Conservation (phyloP, 2,329 filamentous ascomycete genomes). For the Ophiocordyceps camponoti-leonardi region DNA sequence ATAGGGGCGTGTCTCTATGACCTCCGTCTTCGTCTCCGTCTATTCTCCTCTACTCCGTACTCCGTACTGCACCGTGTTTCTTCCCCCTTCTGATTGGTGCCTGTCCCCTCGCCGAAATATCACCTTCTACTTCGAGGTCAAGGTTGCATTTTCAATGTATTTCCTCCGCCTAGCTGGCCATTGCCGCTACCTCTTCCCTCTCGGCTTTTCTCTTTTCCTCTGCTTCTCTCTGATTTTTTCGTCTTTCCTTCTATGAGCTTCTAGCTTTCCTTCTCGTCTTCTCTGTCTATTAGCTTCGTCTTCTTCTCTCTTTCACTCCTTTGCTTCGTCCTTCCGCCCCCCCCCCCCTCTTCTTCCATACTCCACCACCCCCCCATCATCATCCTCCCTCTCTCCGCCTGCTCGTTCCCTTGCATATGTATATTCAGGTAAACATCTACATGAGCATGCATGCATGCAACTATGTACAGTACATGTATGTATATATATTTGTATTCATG, state of each 20-base stretch:
- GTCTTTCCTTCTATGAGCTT: background rate
- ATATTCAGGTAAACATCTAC: background rate
- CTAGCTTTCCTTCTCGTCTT: background rate
- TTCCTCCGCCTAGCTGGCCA: slow-evolving; percentile 3
- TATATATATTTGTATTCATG: background rate
- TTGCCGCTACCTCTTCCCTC: background rate
- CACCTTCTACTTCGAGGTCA: slow-evolving; percentile 20
- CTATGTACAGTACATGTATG: too few relatives aligned
- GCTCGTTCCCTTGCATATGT: background rate
- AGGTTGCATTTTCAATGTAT: slow-evolving; percentile 16
- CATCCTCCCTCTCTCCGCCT: background rate
- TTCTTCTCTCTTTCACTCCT: background rate
- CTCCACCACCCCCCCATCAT: background rate
- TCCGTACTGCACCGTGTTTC: too few relatives aligned
- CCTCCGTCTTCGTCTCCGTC: too few relatives aligned
- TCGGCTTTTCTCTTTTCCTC: background rate
- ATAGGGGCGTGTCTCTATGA: background rate
- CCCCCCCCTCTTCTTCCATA: background rate
- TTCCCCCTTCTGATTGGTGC: slow-evolving; percentile 13
- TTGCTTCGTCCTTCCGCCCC: background rate
- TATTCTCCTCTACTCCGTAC: too few relatives aligned
- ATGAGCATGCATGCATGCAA: background rate
- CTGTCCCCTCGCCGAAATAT: slow-evolving; percentile 7
- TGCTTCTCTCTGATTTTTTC: background rate
- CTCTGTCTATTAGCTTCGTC: background rate